Conservation (phyloP, 2,329 filamentous ascomycete genomes). For the Aureobasidium leucospermi region DNA sequence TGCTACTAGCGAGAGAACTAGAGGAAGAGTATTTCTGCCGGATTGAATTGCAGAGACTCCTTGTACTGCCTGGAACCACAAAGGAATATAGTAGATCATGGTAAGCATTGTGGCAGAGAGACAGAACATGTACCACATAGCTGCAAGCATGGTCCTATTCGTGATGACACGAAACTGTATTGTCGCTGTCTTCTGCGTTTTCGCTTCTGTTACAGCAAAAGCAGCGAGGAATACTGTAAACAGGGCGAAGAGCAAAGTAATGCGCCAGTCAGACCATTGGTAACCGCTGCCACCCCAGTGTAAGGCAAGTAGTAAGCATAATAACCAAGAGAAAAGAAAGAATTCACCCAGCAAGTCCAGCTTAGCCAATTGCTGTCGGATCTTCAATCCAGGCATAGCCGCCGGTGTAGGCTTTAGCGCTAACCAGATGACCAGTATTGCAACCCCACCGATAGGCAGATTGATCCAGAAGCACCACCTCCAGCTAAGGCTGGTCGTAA, state of each 20-base stretch:
- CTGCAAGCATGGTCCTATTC: conserved; percentile 31
- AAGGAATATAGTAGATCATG: conserved; percentile 37
- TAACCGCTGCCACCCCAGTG: conserved; percentile 45
- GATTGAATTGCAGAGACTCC: conserved; percentile 38
- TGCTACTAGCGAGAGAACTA: conserved; percentile 40
- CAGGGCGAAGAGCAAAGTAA: conserved; percentile 41
- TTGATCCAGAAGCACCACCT: conserved; percentile 48
- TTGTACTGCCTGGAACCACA: conserved; percentile 46
- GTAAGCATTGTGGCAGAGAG: conserved; percentile 38
- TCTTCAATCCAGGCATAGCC: not conserved
- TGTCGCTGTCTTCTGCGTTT: conserved; percentile 38
- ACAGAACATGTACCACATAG: conserved; percentile 34
- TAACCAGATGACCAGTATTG: conserved; percentile 23
- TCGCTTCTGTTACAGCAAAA: conserved; percentile 37
- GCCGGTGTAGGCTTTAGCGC: conserved; percentile 10
- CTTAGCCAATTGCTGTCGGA: conserved; percentile 31
- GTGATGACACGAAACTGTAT: conserved; percentile 40
- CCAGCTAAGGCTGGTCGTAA: conserved; percentile 36
- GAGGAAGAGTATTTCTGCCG: conserved; percentile 42
- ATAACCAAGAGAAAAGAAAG: conserved; percentile 37
- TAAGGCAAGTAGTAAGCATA: conserved; percentile 43
- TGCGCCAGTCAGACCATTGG: conserved; percentile 35
- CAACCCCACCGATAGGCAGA: conserved; percentile 41
- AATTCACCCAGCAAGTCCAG: conserved; percentile 29
- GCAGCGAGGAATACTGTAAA: conserved; percentile 34